Conservation (phyloP, 495 filamentous ascomycete genomes). For the Aspergillus kassunensis region DNA sequence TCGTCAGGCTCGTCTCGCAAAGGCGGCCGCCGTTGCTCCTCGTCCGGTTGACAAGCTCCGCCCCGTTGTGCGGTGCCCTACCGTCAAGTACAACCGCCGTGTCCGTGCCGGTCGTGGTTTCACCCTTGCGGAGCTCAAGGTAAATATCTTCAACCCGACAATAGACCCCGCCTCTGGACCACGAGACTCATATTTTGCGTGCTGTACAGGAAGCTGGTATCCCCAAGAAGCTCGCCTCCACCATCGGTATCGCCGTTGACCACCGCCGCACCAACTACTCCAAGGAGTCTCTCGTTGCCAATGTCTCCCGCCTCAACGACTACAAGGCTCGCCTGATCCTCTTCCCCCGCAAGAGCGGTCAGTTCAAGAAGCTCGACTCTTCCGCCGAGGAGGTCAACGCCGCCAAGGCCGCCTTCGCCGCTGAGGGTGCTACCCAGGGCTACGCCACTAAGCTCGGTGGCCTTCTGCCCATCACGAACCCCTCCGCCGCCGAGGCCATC, state of each 20-base stretch:
- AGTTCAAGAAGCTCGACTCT: slow-evolving; percentile 86
- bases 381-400: slow-evolving; percentile 79
- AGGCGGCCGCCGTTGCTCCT: slow-evolving; percentile 91
- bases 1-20: slow-evolving; percentile 81
- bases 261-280: slow-evolving; percentile 94
- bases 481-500: slow-evolving; percentile 53
- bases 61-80: slow-evolving; percentile 91
- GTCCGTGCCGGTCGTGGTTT: slow-evolving; percentile 95
- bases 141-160: slow-evolving; percentile 33
- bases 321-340: slow-evolving; percentile 94
- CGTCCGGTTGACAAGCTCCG: slow-evolving; percentile 96
- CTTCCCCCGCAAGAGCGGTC: slow-evolving; percentile 92
- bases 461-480: slow-evolving; percentile 68
- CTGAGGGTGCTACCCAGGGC: slow-evolving; percentile 50
- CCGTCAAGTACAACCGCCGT: slow-evolving; percentile 97
- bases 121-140: slow-evolving; percentile 96
- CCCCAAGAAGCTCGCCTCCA: slow-evolving; percentile 86
- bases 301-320: slow-evolving; percentile 92
- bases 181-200: slow-evolving; percentile 10
- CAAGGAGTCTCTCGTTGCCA: slow-evolving; percentile 84
- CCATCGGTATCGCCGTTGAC: slow-evolving; percentile 96
- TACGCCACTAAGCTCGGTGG: slow-evolving; percentile 51
- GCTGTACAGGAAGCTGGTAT: slow-evolving; percentile 80
- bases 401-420: slow-evolving; percentile 53
- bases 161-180: neutral